Conservation (phyloP, 2,329 filamentous ascomycete genomes). For the Alternaria triticimaculans region DNA sequence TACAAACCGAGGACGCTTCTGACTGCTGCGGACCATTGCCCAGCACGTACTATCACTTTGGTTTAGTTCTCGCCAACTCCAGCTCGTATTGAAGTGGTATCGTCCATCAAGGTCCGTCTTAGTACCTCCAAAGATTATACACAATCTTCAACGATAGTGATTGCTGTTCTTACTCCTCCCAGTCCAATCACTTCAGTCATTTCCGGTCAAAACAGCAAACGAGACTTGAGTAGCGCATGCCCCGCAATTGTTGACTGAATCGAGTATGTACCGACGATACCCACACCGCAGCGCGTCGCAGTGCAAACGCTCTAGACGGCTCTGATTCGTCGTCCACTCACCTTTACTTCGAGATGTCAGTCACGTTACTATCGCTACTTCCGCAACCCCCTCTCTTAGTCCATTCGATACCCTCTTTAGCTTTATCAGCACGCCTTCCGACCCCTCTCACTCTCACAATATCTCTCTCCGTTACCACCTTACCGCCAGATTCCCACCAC, state of each 20-base stretch:
- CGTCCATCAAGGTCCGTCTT: background rate
- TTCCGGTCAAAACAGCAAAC: background rate
- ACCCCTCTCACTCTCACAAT: background rate
- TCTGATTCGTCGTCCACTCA: background rate
- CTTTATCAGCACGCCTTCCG: background rate
- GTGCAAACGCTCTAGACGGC: background rate
- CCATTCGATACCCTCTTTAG: background rate
- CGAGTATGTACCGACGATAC: background rate
- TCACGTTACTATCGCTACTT: background rate
- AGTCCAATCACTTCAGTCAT: no score
- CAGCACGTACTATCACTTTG: background rate
- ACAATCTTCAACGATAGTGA: no score
- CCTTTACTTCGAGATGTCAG: background rate
- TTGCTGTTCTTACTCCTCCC: no score
- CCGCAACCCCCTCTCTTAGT: no score
- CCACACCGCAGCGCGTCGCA: accelerated
- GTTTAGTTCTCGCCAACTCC: background rate
- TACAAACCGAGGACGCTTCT: no score
- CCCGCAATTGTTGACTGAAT: background rate
- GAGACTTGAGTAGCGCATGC: background rate
- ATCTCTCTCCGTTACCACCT: background rate
- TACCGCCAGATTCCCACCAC: background rate
- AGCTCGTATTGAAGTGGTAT: background rate
- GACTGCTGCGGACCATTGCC: background rate
- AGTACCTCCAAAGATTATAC: no score